These are phyloP conservation scores for Stephania yunnanensis DNA, from an alignment of 164 flowering plant genomes.

Conservation along the genomic window DNA sequence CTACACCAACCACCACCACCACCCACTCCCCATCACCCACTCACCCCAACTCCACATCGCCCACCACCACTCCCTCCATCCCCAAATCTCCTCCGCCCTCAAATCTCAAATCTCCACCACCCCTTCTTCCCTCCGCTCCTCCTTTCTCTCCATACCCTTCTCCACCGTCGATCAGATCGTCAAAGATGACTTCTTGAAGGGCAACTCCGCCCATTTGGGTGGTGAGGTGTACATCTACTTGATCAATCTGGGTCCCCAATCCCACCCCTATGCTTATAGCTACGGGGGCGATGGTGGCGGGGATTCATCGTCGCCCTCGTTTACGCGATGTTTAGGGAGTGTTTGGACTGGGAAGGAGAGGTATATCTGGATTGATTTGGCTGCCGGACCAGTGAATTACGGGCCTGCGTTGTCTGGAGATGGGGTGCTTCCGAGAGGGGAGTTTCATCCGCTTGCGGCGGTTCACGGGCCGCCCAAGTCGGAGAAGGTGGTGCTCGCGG, in stretches of 20 bases:
- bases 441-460: slow-evolving; percentile 80
- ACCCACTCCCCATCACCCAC: slow-evolving; percentile 34
- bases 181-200: slow-evolving; percentile 48
- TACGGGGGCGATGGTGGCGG: slow-evolving; percentile 34
- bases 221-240: slow-evolving; percentile 51
- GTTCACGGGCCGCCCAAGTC: slow-evolving; percentile 78
- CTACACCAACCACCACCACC: slow-evolving; percentile 27
- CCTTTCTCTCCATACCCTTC: slow-evolving; percentile 42
- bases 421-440: slow-evolving; percentile 74
- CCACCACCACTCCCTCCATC: slow-evolving; percentile 22
- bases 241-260: slow-evolving; percentile 45
- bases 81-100: slow-evolving; percentile 22
- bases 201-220: slow-evolving; percentile 34
- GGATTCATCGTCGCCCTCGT: slow-evolving; percentile 40
- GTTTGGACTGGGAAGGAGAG: slow-evolving; percentile 78
- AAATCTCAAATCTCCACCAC: slow-evolving; percentile 18
- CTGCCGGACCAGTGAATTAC: slow-evolving; percentile 90
- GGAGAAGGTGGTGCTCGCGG: slow-evolving; percentile 66
- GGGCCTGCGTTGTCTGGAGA: slow-evolving; percentile 93
- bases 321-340: slow-evolving; percentile 58
- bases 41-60: slow-evolving; percentile 30
- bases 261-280: slow-evolving; percentile 61
- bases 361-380: slow-evolving; percentile 84
- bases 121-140: slow-evolving; percentile 12
- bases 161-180: slow-evolving; percentile 46